phyloP scores from a whole-genome alignment of 441 rosid species.

The Populus hybrid region DNA sequence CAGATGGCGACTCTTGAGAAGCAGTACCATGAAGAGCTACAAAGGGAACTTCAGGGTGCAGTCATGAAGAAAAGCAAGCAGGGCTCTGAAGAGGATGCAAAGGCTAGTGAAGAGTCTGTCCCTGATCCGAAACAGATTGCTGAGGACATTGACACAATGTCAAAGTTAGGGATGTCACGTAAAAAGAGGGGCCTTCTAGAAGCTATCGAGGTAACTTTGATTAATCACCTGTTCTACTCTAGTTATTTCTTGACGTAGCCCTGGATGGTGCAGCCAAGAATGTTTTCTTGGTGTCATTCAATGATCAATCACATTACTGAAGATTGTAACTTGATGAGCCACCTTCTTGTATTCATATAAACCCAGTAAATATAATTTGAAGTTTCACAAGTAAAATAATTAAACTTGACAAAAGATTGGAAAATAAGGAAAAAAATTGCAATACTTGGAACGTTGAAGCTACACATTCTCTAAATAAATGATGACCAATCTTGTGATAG shows the following conservation, averaged over 20 bases:
- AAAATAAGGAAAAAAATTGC: too few relatives aligned
- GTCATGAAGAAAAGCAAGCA: slow-evolving; percentile 23
- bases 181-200: slow-evolving; percentile 55
- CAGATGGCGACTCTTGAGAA: slow-evolving; percentile 73
- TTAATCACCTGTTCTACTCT: neutral
- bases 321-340: too few relatives aligned
- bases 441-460: too few relatives aligned
- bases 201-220: slow-evolving; percentile 61
- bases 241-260: neutral
- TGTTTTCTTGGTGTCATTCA: neutral
- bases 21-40: slow-evolving; percentile 78
- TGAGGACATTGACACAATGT: slow-evolving; percentile 38
- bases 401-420: too few relatives aligned
- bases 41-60: slow-evolving; percentile 52
- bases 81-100: slow-evolving; percentile 19
- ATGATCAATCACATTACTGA: neutral
- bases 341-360: too few relatives aligned
- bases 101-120: slow-evolving; percentile 34
- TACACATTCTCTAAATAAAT: too few relatives aligned
- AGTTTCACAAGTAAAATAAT: too few relatives aligned
- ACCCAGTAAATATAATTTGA: too few relatives aligned
- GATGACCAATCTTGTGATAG: too few relatives aligned
- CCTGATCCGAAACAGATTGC: slow-evolving; percentile 40
- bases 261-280: neutral
- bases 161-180: slow-evolving; percentile 50